phyloP scores from a whole-genome alignment of 169 alveolate species.

The Plasmodium adleri region DNA sequence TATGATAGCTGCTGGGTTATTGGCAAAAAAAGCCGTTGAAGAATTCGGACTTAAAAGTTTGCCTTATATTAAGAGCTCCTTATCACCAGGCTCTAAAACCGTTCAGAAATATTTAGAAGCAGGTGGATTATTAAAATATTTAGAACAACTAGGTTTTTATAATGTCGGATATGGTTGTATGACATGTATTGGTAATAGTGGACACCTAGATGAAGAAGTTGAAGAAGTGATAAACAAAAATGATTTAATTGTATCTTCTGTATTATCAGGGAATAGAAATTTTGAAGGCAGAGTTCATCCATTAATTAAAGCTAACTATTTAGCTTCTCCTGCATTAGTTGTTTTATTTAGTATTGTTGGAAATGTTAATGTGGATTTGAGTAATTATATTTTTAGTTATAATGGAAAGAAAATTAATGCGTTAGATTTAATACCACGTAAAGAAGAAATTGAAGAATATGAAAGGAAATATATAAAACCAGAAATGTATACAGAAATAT shows the following conservation, averaged over 20 bases:
- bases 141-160: conserved; percentile 95
- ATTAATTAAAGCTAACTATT: conserved; percentile 95
- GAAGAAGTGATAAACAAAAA: conserved; percentile 90
- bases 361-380: conserved; percentile 93
- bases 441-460: conserved; percentile 87
- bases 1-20: conserved; percentile 97
- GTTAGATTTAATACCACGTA: conserved; percentile 94
- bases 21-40: conserved; percentile 94
- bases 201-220: conserved; percentile 95
- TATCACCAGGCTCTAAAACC: conserved; percentile 95
- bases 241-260: conserved; percentile 95
- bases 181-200: conserved; percentile 98
- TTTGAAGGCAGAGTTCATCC: conserved; percentile 98
- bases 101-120: conserved; percentile 85
- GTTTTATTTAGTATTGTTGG: conserved; percentile 98
- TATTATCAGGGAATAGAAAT: conserved; percentile 96
- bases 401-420: conserved; percentile 93
- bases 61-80: conserved; percentile 95
- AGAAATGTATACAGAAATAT: conserved; percentile 93
- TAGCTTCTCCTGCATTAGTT: conserved; percentile 98
- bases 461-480: conserved; percentile 91
- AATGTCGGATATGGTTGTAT: conserved; percentile 98
- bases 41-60: conserved; percentile 91
- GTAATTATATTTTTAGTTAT: conserved; percentile 92
- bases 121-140: conserved; percentile 89